Percentiles rank a stretch among this genome's conserved stretches.
Conservation (phyloP, 2,329 filamentous ascomycete species). For the Microdochium paspali region DNA sequence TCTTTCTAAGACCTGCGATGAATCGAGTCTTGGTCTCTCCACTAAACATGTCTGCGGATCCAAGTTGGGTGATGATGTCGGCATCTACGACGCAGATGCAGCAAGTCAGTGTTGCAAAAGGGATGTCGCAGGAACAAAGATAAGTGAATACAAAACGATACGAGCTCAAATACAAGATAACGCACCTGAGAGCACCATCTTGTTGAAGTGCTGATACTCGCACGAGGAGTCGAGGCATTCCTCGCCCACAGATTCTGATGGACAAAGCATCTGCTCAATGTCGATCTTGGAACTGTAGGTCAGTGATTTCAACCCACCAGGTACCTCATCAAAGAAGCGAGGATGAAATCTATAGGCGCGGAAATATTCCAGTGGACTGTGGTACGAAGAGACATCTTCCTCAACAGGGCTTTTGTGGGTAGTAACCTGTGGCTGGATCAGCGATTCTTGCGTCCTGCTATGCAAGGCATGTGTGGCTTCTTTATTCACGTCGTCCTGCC, state of each 20-base stretch:
- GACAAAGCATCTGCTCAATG: slow-evolving; percentile 63
- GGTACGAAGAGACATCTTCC: slow-evolving; percentile 53
- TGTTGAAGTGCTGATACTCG: slow-evolving; percentile 68
- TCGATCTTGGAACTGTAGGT: slow-evolving; percentile 93
- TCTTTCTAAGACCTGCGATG: slow-evolving; percentile 49
- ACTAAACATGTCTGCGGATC: slow-evolving; percentile 54
- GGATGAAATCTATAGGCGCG: slow-evolving; percentile 87
- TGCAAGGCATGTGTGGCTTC: slow-evolving; percentile 11
- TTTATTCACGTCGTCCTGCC: background rate
- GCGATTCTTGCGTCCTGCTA: slow-evolving; percentile 16
- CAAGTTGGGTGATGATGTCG: slow-evolving; percentile 63
- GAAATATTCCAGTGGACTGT: slow-evolving; percentile 75
- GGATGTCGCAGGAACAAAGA: slow-evolving; percentile 26
- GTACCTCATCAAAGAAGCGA: slow-evolving; percentile 56
- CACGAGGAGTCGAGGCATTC: slow-evolving; percentile 62
- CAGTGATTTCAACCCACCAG: slow-evolving; percentile 75
- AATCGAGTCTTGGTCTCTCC: slow-evolving; percentile 53
- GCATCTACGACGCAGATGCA: slow-evolving; percentile 46
- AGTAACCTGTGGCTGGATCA: slow-evolving; percentile 17
- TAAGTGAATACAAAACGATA: background rate
- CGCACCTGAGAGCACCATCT: slow-evolving; percentile 68
- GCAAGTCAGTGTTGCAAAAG: slow-evolving; percentile 39
- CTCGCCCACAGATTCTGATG: slow-evolving; percentile 60
- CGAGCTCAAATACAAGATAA: slow-evolving; percentile 16
- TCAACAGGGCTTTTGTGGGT: slow-evolving; percentile 5